Evolutionary conservation across 1,139 yeast species (phyloP).

Genomic region (Meyerozyma carpophila): DNA sequence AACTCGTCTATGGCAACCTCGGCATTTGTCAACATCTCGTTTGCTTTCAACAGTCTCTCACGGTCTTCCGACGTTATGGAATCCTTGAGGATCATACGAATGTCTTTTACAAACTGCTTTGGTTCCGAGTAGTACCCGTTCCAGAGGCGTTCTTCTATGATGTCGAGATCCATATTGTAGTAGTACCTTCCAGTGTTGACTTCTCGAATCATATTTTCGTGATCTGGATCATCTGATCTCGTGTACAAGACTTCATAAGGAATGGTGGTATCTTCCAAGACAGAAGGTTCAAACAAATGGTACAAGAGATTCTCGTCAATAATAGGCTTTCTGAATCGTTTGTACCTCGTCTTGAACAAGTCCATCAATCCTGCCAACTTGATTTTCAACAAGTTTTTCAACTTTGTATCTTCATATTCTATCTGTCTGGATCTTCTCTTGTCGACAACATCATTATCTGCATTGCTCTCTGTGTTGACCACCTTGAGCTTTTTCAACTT

Average conservation of each 20-base stretch:
- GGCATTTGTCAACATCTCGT: constrained; percentile 95
- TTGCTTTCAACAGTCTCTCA: constrained; percentile 80
- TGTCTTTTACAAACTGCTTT: constrained; percentile 77
- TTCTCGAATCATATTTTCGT: constrained; percentile 71
- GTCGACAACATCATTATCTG: constrained; percentile 11
- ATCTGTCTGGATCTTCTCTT: constrained; percentile 42
- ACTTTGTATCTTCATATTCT: constrained; percentile 69
- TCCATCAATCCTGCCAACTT: constrained; percentile 89
- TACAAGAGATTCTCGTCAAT: constrained; percentile 70
- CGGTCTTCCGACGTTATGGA: constrained; percentile 72
- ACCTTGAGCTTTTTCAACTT: constrained; percentile 34
- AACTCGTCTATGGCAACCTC: constrained; percentile 94
- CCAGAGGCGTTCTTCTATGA: constrained; percentile 93
- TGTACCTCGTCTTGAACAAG: constrained; percentile 76
- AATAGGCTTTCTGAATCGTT: constrained; percentile 84
- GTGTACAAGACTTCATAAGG: constrained; percentile 47
- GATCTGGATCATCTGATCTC: constrained; percentile 47
- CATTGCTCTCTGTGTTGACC: constrained; percentile 12
- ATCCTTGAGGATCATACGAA: constrained; percentile 79
- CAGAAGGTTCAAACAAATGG: constrained; percentile 69
- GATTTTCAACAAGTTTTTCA: constrained; percentile 79
- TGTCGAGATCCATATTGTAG: constrained; percentile 88
- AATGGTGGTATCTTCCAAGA: constrained; percentile 16
- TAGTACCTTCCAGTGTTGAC: constrained; percentile 65
- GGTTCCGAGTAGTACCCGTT: constrained; percentile 95